Evolutionary conservation across 1,284 basidiomycete species (phyloP), one percentile per base, ranked within the genome.

Genomic region (Chalciporus sp.): DNA sequence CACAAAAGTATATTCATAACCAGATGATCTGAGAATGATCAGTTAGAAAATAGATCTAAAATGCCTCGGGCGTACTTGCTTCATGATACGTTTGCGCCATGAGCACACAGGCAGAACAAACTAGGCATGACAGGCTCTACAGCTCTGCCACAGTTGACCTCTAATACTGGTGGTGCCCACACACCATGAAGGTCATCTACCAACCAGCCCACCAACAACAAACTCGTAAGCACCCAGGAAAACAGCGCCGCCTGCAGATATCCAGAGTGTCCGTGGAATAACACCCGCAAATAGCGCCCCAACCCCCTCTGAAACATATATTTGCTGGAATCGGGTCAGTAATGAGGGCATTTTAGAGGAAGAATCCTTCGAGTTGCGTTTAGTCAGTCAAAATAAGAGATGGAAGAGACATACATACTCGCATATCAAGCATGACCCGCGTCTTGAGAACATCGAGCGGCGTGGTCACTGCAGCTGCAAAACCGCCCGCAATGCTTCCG

Each of bases 381-480:
- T 42, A 44, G 20, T 20, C 0, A 11, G 26, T 8, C 17, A 51
- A 29, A 14, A 45, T 39, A 14, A 41, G 12, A 53, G 9, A 44
- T 42, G 14, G 35, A 17, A 66, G 48, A 47, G 47, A 41, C 33
- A 20, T 17, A 68, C 84, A 51, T 63, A 93, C 92, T 61, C 85
- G 79, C 51, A 89, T 78, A 65, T 97, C 93, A 11, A 99, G 81
- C 97, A 99, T 99, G 49, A 98, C 92, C 14, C 97, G 83, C 2
- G 96, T 99, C 73, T 99, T 99, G 54, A 98, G 82, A 3, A 99
- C 97, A 65, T 99, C 97, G 17, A 99, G 76, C 0, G 97, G 97
- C 0, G 97, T 99, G 0, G 97, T 99, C 39, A 90, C 64, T 0
- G 90, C 91, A 0, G 95, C 96, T 3, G 95, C 94, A 16, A 92